Conservation (phyloP, 305 asterid species). For the Fraxinus velutina region DNA sequence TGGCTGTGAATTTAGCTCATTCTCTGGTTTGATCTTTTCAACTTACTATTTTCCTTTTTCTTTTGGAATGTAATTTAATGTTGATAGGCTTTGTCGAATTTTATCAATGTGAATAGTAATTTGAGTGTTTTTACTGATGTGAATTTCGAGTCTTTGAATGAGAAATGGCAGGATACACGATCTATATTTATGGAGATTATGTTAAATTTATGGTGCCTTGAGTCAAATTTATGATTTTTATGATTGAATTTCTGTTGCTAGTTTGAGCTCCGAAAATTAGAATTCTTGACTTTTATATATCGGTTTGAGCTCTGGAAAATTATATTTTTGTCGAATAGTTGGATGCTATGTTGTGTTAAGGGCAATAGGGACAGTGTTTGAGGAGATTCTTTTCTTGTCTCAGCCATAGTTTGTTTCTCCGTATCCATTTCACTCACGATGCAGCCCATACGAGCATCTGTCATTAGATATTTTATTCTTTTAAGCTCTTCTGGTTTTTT, state of each 20-base stretch:
- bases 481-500: neutral
- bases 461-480: neutral
- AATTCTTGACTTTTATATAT: neutral
- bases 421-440: constrained; percentile 10
- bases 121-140: constrained; percentile 8
- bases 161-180: neutral
- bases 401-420: neutral
- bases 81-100: neutral
- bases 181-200: neutral
- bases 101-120: constrained; percentile 10
- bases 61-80: neutral
- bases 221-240: neutral
- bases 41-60: neutral
- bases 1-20: constrained; percentile 8
- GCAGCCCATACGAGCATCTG: neutral
- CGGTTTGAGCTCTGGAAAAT: neutral
- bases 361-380: neutral
- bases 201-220: neutral
- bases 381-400: neutral
- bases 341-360: neutral
- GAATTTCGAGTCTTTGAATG: constrained; percentile 12
- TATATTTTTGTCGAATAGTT: neutral
- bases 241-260: constrained; percentile 4
- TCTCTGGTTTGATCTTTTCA: constrained; percentile 20
- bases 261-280: neutral